Evolutionary conservation across 495 filamentous ascomycete species (phyloP).

Genomic region (Bombardia bombarda): DNA sequence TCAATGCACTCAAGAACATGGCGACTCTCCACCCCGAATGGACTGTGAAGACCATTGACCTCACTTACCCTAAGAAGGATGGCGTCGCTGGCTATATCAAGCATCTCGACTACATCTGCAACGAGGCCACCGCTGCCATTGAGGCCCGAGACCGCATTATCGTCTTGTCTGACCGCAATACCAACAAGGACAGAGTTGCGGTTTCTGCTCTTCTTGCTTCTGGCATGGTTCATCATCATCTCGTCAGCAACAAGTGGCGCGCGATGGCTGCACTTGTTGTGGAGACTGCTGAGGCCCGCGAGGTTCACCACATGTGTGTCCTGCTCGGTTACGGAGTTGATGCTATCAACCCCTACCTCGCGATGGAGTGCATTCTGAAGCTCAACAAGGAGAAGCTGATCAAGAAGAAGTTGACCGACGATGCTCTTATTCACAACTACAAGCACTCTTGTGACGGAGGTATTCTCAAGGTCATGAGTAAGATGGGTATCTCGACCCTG

Average conservation of each 20-base stretch:
- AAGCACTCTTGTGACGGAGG: slow-evolving; percentile 96
- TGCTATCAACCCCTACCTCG: slow-evolving; percentile 93
- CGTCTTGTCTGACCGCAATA: slow-evolving; percentile 85
- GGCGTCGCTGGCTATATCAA: slow-evolving; percentile 82
- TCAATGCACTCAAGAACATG: slow-evolving; percentile 82
- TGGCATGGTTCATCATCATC: slow-evolving; percentile 93
- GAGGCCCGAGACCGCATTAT: slow-evolving; percentile 79
- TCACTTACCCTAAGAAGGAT: slow-evolving; percentile 88
- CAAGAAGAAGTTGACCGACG: slow-evolving; percentile 77
- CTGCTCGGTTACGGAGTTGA: slow-evolving; percentile 94
- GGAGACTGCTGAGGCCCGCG: slow-evolving; percentile 93
- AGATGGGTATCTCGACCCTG: slow-evolving; percentile 99
- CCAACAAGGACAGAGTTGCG: slow-evolving; percentile 73
- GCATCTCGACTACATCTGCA: slow-evolving; percentile 84
- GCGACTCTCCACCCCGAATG: slow-evolving; percentile 66
- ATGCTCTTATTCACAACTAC: slow-evolving; percentile 90
- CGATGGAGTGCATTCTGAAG: slow-evolving; percentile 97
- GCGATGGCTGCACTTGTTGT: slow-evolving; percentile 81
- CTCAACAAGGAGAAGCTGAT: slow-evolving; percentile 94
- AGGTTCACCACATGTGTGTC: slow-evolving; percentile 99
- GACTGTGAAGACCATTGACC: slow-evolving; percentile 90
- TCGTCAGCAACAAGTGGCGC: slow-evolving; percentile 95
- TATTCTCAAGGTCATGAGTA: slow-evolving; percentile 99
- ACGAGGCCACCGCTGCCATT: slow-evolving; percentile 77
- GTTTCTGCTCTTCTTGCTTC: slow-evolving; percentile 87